Percentiles rank a stretch among this genome's conserved stretches.
phyloP scores from a whole-genome alignment of 257 asterid genomes.

The Nicotiana sylvestris region DNA sequence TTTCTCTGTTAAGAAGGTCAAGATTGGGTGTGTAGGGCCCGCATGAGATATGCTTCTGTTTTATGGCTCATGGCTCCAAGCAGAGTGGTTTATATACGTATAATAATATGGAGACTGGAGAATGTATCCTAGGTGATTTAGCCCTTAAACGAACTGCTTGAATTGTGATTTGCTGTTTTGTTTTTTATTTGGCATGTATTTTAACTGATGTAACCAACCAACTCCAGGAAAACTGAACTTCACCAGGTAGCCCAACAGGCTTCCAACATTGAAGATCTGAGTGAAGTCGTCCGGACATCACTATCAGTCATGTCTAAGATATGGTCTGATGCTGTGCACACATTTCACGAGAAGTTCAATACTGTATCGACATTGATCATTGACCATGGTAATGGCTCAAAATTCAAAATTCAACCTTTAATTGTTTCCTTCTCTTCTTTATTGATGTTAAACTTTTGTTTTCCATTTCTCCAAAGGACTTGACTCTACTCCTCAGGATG shows the following conservation, averaged over 20 bases:
- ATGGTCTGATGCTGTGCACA: conserved; percentile 87
- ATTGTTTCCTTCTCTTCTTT: conserved; percentile 10
- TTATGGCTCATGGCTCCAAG: conserved; percentile 1
- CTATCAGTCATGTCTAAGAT: conserved; percentile 80
- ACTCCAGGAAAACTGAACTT: conserved; percentile 80
- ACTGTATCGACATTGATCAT: conserved; percentile 64
- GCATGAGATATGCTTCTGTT: background rate
- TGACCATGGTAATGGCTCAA: conserved; percentile 66
- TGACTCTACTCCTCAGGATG: conserved; percentile 88
- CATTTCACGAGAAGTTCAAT: conserved; percentile 71
- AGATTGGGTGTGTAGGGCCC: background rate
- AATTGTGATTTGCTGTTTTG: background rate
- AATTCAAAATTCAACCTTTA: conserved; percentile 3
- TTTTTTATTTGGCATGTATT: conserved; percentile 12
- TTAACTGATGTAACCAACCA: conserved; percentile 12
- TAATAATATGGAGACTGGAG: background rate
- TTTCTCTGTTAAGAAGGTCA: background rate
- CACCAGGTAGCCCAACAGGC: conserved; percentile 98
- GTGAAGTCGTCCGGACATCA: conserved; percentile 67
- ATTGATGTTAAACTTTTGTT: conserved; percentile 21
- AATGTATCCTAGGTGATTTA: background rate
- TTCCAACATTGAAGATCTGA: conserved; percentile 82
- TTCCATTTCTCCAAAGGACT: conserved; percentile 49
- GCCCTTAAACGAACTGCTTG: background rate
- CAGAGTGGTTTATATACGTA: background rate